Base-by-base conservation (phyloP, 176 grass and related monocot genomes). In the Aegilops bicornis region DNA sequence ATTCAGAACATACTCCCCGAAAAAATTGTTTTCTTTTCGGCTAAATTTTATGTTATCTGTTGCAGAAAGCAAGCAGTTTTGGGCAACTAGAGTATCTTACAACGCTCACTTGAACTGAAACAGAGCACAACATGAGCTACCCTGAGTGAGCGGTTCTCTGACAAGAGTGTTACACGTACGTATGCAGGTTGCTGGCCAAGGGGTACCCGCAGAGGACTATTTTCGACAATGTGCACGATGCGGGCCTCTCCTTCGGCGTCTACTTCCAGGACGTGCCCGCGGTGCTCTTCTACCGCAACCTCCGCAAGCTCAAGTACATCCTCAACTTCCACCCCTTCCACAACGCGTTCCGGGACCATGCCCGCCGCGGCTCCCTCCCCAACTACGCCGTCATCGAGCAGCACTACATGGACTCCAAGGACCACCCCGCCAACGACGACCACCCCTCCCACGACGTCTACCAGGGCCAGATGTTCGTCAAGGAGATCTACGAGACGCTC, bases 361-460 rank as follows among this genome's bases (percentile, higher is more conserved):
- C 94, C 17, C 2, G 33, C 20, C 76, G 83, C 0, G 97, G 94
- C 23, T n/a, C 65, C 17, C 94, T 99, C 17, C 92, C 94, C 2
- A 99, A 91, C 87, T 99, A 99, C 58, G 87, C 54, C 22, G 97
- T 99, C 13, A 74, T 99, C 33, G 97, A 99, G 88, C 97, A 99
- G 84, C 92, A 91, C 68, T 99, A 96, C 81, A 63, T 93, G 80
- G 97, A 99, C 82, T 90, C 89, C 39, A 89, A 91, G 73, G 75
- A 52, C 7, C 2, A 79, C 17, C 97, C 97, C 1, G 97, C 92
- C 64, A 96, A 85, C 69, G 97, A 99, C 78, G 97, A 99, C 64
- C 97, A 96, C 85, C 97, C 97, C 0, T 99, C 97, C 3, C 97
- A 99, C 83, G 97, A 99, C 77, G 97, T 99, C 10, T 96, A 91